Evolutionary conservation across 208 protist species (phyloP), one percentile per base, ranked within the genome.

Genomic region (Herpetomonas tarakana): DNA sequence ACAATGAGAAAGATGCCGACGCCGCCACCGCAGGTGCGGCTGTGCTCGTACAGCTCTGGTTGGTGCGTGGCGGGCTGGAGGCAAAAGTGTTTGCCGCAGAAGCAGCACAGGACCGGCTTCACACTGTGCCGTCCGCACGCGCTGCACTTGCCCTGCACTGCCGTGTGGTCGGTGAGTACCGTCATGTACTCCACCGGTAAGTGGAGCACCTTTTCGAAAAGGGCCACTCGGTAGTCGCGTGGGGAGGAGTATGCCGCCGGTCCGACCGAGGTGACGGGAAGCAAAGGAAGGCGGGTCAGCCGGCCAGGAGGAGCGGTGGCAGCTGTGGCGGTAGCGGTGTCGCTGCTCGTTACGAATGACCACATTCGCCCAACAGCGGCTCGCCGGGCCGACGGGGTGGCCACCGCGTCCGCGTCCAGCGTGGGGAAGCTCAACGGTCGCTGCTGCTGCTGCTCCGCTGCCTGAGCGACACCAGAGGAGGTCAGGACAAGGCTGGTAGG

Each of bases 1-100:
- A 84, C 58, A 7, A 65, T 52, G 22, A 87, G 58, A 58, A 78
- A 91, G n/a, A 91, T 18, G 47, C 83, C 87, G 6, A 86, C 35
- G 27, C 76, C 81, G 2, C 69, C 69, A n/a, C 60, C 58, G 58
- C 86, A 93, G 22, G 21, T 21, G 24, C 71, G 73, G 18, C 72
- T 61, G 73, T 93, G 86, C 19, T 54, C n/a, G 56, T 78, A 70
- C 14, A 88, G 56, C 68, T 91, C 84, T 22, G 74, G 70, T 21
- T 31, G 18, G 41, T 55, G 31, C 29, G 29, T 39, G 27, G 28
- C 30, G 52, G 58, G 61, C 22, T 60, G 38, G 29, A 75, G 35
- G 55, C 81, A 86, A 41, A 90, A 55, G 9, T 64, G 25, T 31
- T 70, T 49, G 30, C 74, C 83, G 44, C 86, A 93, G 54, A 58